phyloP scores from a whole-genome alignment of 1,139 yeast species.

The Magnusiomyces suaveolens region DNA sequence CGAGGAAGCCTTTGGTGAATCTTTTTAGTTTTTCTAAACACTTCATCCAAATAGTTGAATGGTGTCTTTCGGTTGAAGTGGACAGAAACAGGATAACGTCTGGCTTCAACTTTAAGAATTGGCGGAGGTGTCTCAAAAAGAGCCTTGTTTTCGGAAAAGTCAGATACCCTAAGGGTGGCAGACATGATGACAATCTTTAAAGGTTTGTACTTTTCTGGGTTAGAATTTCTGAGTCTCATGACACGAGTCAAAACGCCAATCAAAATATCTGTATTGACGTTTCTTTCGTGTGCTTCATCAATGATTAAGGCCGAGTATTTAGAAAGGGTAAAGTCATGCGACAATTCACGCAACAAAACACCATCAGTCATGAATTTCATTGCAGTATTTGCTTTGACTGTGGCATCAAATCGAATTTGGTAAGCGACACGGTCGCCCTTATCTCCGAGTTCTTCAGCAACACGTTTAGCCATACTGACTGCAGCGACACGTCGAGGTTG shows the following conservation, averaged over 20 bases:
- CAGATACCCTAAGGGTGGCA: constrained; percentile 88
- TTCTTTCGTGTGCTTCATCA: constrained; percentile 97
- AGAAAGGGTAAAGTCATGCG: constrained; percentile 67
- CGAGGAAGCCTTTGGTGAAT: constrained; percentile 82
- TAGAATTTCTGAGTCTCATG: constrained; percentile 50
- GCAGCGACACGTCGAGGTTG: constrained; percentile 99
- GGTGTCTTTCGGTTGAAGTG: constrained; percentile 81
- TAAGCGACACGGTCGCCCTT: constrained; percentile 73
- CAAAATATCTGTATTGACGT: constrained; percentile 87
- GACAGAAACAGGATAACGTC: constrained; percentile 88
- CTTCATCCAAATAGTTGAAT: constrained; percentile 75
- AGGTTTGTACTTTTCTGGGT: constrained; percentile 40
- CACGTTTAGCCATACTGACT: constrained; percentile 92
- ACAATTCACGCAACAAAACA: constrained; percentile 84
- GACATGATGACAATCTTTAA: constrained; percentile 66
- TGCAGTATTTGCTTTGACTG: constrained; percentile 59
- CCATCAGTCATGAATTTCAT: constrained; percentile 98
- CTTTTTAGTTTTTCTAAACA: constrained; percentile 73
- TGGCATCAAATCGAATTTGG: constrained; percentile 84
- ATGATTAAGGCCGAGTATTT: constrained; percentile 81
- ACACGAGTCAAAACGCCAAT: constrained; percentile 91
- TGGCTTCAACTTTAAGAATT: constrained; percentile 78
- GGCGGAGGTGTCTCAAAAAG: constrained; percentile 81
- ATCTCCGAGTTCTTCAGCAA: constrained; percentile 70
- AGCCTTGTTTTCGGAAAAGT: constrained; percentile 70